Conservation (phyloP, 148 eudicot genomes). For the Pouteria glomerata region DNA sequence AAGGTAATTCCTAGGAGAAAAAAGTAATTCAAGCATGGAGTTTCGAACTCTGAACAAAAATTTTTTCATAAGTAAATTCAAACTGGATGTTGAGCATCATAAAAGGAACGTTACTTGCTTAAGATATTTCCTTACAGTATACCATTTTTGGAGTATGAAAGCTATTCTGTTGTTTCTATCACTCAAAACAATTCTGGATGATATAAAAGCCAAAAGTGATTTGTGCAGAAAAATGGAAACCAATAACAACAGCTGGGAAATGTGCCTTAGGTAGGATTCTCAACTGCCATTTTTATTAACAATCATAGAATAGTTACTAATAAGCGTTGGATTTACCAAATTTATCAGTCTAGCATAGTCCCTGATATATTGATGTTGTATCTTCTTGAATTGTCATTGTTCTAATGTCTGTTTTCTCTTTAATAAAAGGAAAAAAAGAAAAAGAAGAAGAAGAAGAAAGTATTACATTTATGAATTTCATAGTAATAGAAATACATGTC, state of each 20-base stretch:
- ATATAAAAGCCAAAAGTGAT: neutral
- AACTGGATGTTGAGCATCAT: neutral
- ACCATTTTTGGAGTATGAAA: no score
- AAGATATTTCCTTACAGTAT: neutral
- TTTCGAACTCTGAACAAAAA: no score
- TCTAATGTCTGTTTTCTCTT: neutral
- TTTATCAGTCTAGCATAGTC: neutral
- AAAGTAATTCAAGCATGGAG: no score
- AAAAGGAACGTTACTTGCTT: neutral
- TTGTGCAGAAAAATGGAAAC: no score
- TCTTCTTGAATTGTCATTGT: neutral
- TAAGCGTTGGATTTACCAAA: no score
- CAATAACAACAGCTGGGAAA: no score
- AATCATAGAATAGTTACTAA: neutral
- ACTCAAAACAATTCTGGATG: neutral
- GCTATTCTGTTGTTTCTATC: neutral
- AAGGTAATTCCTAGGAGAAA: no score
- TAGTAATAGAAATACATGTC: no score
- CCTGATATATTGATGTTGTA: neutral
- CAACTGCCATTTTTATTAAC: neutral
- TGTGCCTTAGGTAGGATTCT: neutral
- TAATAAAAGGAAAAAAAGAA: neutral
- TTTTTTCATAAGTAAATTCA: no score
- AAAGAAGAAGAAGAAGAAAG: neutral
- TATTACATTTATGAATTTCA: no score